Conservation (phyloP, 192 early-diverging fungal genomes). For the Bifiguratus adelaidae region DNA sequence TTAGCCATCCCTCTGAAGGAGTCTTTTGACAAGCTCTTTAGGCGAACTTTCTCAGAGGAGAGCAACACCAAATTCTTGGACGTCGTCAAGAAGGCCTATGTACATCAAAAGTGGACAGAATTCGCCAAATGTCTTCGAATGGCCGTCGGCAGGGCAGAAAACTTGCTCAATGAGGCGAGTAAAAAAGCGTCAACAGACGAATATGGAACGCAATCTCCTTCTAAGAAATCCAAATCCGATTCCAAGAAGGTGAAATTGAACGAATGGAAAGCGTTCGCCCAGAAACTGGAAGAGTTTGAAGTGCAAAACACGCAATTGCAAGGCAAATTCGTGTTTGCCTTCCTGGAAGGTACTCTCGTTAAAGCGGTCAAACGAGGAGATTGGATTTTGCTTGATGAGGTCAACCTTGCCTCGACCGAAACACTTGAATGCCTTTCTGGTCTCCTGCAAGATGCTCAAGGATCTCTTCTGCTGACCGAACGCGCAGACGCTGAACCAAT, state of each 20-base stretch:
- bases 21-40: slow-evolving; percentile 80
- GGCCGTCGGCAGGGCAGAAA: too few relatives aligned
- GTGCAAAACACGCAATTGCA: slow-evolving; percentile 60
- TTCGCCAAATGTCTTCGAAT: too few relatives aligned
- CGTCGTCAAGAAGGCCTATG: slow-evolving; percentile 56
- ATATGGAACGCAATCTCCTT: slow-evolving; percentile 20
- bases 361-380: slow-evolving; percentile 82
- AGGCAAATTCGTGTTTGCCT: slow-evolving; percentile 78
- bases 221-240: slow-evolving; percentile 14
- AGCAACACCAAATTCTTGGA: slow-evolving; percentile 84
- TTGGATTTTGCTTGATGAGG: slow-evolving; percentile 97
- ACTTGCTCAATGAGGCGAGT: slow-evolving; percentile 63
- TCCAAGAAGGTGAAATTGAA: slow-evolving; percentile 21
- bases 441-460: slow-evolving; percentile 69
- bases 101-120: slow-evolving; percentile 74
- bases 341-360: slow-evolving; percentile 90
- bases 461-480: slow-evolving; percentile 83
- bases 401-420: slow-evolving; percentile 94
- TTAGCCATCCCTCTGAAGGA: slow-evolving; percentile 74
- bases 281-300: slow-evolving; percentile 55
- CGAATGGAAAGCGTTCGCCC: slow-evolving; percentile 70
- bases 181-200: slow-evolving; percentile 66
- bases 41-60: slow-evolving; percentile 75
- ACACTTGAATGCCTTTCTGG: slow-evolving; percentile 89
- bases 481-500: slow-evolving; percentile 83